These are phyloP conservation scores for Buxus sempervirens DNA, from an alignment of 164 flowering plant genomes.

Conservation along the genomic window DNA sequence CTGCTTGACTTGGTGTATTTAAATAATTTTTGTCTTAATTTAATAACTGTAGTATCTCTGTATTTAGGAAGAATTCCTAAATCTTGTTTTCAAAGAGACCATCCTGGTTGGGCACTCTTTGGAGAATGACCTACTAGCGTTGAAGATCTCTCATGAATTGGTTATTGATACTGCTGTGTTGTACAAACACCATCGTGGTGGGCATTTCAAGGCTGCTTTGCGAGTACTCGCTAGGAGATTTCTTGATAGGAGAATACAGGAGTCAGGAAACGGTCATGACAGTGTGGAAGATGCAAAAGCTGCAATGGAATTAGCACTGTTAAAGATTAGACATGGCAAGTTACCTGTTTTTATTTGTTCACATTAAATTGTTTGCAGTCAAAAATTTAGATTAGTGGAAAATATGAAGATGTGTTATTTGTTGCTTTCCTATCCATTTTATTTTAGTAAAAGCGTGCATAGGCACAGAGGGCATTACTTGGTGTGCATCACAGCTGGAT, in stretches of 20 bases:
- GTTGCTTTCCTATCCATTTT: not conserved
- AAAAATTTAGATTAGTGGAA: not conserved
- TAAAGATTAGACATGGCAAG: slow-evolving; percentile 81
- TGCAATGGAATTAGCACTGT: slow-evolving; percentile 83
- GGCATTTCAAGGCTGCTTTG: slow-evolving; percentile 72
- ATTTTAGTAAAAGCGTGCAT: not conserved
- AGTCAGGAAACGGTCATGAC: slow-evolving; percentile 82
- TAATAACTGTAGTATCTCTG: slow-evolving; percentile 19
- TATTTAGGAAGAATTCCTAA: slow-evolving; percentile 74
- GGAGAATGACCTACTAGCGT: slow-evolving; percentile 91
- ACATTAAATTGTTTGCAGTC: not conserved
- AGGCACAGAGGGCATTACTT: not conserved
- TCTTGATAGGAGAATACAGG: slow-evolving; percentile 82
- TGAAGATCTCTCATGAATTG: slow-evolving; percentile 69
- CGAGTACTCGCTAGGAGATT: slow-evolving; percentile 73
- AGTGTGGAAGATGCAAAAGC: slow-evolving; percentile 97
- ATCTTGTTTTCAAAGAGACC: slow-evolving; percentile 84
- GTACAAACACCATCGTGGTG: slow-evolving; percentile 79
- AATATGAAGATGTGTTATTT: not conserved
- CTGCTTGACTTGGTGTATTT: not conserved
- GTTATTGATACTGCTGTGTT: slow-evolving; percentile 91
- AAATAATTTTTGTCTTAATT: slow-evolving; percentile 9
- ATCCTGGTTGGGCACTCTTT: slow-evolving; percentile 92
- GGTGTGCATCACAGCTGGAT: no score
- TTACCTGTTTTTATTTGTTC: slow-evolving; percentile 5